Conservation (phyloP, 139 green algal genomes). For the Picochlorum sp. region DNA sequence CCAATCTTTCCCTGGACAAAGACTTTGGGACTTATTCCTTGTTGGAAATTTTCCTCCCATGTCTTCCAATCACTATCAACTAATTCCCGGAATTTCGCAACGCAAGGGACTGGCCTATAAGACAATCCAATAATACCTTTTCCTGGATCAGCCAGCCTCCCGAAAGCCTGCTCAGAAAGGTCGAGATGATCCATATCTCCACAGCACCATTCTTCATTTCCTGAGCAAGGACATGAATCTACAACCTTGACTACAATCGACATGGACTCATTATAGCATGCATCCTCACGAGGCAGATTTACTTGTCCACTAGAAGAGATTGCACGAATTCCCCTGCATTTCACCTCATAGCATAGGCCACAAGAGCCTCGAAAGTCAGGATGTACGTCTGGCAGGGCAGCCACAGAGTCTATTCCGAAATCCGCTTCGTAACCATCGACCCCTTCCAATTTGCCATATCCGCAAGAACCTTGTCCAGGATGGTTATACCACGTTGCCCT, state of each 20-base stretch:
- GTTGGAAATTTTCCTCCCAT: not conserved
- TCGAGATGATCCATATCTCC: not conserved
- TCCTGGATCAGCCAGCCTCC: not conserved
- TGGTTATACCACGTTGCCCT: slow-evolving; percentile 28
- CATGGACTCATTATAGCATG: slow-evolving; percentile 9
- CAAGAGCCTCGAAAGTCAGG: not conserved
- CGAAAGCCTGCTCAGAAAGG: not conserved
- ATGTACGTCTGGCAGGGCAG: slow-evolving; percentile 16
- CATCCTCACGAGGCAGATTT: slow-evolving; percentile 2
- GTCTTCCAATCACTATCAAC: not conserved
- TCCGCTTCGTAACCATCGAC: not conserved
- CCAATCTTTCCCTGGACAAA: slow-evolving; percentile 16
- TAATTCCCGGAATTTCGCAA: not conserved
- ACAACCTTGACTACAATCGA: slow-evolving; percentile 23
- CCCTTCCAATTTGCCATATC: slow-evolving; percentile 22
- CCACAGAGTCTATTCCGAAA: slow-evolving; percentile 18
- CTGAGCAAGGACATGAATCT: slow-evolving; percentile 20
- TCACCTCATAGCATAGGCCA: slow-evolving; percentile 21
- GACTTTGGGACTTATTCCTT: slow-evolving; percentile 11
- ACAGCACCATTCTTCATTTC: slow-evolving; percentile 15
- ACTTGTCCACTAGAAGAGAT: slow-evolving; percentile 8
- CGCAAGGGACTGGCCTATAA: slow-evolving; percentile 15
- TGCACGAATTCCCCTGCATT: slow-evolving; percentile 7
- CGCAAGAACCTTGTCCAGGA: slow-evolving; percentile 17
- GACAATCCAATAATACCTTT: slow-evolving; percentile 26